These are phyloP conservation scores for Acer yangbiense DNA, from an alignment of 345 rosid genomes.

Conservation along the genomic window DNA sequence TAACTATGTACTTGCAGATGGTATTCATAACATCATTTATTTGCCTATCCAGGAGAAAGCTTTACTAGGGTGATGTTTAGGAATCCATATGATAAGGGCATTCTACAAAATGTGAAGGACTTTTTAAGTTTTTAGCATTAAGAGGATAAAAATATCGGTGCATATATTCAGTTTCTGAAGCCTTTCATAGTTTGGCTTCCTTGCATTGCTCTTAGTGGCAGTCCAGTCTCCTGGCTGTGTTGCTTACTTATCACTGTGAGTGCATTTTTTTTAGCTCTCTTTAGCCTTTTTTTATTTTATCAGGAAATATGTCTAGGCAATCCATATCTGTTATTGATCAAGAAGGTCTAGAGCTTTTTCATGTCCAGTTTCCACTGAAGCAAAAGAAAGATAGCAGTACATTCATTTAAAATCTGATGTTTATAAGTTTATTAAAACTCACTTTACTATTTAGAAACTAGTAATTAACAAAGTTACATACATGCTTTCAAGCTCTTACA, in stretches of 20 bases:
- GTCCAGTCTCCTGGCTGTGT: neutral
- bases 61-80: slow-evolving; percentile 26
- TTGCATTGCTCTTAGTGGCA: neutral
- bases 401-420: no score
- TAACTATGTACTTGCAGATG: neutral
- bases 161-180: no score
- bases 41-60: slow-evolving; percentile 35
- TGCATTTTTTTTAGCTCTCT: no score
- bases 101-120: slow-evolving; percentile 46
- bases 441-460: neutral
- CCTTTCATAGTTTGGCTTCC: neutral
- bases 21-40: neutral
- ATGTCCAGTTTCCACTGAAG: no score
- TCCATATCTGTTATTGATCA: neutral
- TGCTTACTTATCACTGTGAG: no score
- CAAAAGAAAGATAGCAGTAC: no score
- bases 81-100: slow-evolving; percentile 58
- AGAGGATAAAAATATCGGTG: neutral
- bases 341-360: no score
- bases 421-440: neutral
- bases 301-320: neutral
- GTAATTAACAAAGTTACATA: neutral
- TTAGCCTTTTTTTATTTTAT: no score
- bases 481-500: neutral
- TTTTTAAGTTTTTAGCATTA: slow-evolving; percentile 34